phyloP scores from a whole-genome alignment of 2,329 filamentous ascomycete genomes.

The Apiospora malaysiana region DNA sequence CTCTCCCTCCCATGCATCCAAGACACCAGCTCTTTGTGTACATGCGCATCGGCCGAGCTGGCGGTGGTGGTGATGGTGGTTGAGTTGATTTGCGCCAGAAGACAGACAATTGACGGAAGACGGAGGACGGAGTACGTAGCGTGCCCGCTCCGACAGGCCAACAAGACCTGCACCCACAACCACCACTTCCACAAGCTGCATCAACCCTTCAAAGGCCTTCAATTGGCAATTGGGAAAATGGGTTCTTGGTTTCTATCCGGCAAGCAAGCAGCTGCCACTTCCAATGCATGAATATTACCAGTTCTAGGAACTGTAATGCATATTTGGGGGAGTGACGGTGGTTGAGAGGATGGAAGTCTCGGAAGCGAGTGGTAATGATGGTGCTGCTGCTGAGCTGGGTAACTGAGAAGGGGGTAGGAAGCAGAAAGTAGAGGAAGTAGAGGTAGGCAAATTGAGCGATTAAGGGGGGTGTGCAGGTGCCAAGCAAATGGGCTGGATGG shows the following conservation, averaged over 20 bases:
- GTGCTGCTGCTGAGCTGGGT: background rate
- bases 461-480: constrained; percentile 4
- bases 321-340: constrained; percentile 8
- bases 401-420: background rate
- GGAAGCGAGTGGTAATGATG: background rate
- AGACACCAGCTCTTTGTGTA: background rate
- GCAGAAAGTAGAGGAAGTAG: background rate
- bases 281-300: constrained; percentile 8
- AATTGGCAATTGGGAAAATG: background rate
- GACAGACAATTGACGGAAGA: background rate
- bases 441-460: background rate
- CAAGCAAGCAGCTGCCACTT: background rate
- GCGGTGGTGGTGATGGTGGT: background rate
- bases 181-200: background rate
- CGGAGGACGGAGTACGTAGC: constrained; percentile 10
- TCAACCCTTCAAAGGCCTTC: constrained; percentile 4
- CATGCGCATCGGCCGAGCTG: background rate
- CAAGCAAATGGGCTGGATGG: background rate
- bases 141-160: background rate
- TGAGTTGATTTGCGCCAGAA: background rate
- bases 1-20: background rate
- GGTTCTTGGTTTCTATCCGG: background rate
- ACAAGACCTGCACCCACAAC: background rate
- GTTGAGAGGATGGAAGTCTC: constrained; percentile 1
- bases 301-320: constrained; percentile 15